Conservation (phyloP, 192 early-diverging fungal species). For the Umbelopsis sp. region DNA sequence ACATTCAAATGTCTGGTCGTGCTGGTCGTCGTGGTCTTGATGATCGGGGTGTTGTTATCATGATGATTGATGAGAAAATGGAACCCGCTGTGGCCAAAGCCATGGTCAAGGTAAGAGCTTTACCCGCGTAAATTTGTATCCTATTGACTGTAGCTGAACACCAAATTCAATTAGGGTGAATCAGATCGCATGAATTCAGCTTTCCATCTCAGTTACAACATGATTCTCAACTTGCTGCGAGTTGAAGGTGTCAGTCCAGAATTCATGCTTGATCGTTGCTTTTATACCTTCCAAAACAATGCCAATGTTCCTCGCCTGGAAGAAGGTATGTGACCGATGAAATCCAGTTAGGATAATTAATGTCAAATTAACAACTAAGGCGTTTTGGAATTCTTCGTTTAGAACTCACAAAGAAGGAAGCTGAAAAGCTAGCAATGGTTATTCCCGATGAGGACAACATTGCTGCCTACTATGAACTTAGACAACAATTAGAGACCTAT, state of each 20-base stretch:
- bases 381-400: not conserved
- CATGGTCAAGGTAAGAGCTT: slow-evolving; percentile 76
- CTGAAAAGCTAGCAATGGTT: slow-evolving; percentile 47
- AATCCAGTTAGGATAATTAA: too few relatives aligned
- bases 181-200: slow-evolving; percentile 88
- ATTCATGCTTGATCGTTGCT: slow-evolving; percentile 88
- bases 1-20: slow-evolving; percentile 99
- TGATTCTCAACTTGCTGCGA: slow-evolving; percentile 94
- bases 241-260: slow-evolving; percentile 94
- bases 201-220: slow-evolving; percentile 95
- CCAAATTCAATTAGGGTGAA: slow-evolving; percentile 42
- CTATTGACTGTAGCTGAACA: not conserved
- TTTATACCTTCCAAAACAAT: slow-evolving; percentile 91
- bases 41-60: slow-evolving; percentile 94
- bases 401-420: slow-evolving; percentile 61
- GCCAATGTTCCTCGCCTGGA: slow-evolving; percentile 79
- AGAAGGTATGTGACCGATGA: slow-evolving; percentile 36
- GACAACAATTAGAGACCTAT: slow-evolving; percentile 67
- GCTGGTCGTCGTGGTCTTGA: slow-evolving; percentile 96
- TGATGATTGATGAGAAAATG: slow-evolving; percentile 97
- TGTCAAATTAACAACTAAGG: not conserved
- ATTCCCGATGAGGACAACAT: slow-evolving; percentile 76
- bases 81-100: slow-evolving; percentile 87
- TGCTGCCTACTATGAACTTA: slow-evolving; percentile 75
- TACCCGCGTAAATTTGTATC: slow-evolving; percentile 33